A percentile compares a stretch with the other conserved stretches of the same genome.
These are phyloP conservation scores for Xenosphaeropsis pyriputrescens DNA, from an alignment of 2,329 filamentous ascomycete species.

Conservation along the genomic window DNA sequence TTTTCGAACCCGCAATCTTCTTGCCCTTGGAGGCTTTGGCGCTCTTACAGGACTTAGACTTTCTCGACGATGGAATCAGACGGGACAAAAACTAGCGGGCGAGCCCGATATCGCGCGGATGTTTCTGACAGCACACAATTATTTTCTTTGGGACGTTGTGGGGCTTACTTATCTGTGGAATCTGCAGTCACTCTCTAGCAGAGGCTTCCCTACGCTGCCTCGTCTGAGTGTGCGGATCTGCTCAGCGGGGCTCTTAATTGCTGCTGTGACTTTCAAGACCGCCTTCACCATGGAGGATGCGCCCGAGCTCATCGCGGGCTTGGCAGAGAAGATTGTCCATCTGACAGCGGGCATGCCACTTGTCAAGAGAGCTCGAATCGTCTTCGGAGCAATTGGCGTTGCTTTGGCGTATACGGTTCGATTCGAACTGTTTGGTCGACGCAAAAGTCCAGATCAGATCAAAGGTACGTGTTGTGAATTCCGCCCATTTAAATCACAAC, in stretches of 20 bases:
- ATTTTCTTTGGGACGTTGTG: conserved; percentile 62
- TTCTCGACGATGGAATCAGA: conserved; percentile 81
- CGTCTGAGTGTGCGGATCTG: conserved; percentile 15
- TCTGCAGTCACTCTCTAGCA: conserved; percentile 10
- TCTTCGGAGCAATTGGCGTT: conserved; percentile 28
- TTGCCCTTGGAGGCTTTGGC: conserved; percentile 18
- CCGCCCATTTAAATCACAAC: too few species aligned
- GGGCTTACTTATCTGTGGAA: conserved; percentile 50
- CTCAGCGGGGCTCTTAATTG: conserved; percentile 27
- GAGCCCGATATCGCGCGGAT: conserved; percentile 70
- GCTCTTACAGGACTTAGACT: conserved; percentile 51
- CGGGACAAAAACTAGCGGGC: conserved; percentile 91
- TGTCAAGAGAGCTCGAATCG: conserved; percentile 23
- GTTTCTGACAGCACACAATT: conserved; percentile 48
- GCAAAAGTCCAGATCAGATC: not conserved
- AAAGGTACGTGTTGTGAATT: too few species aligned
- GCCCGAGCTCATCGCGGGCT: conserved; percentile 54
- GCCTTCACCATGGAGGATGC: conserved; percentile 79
- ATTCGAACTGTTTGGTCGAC: conserved; percentile 22
- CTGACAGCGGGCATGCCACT: conserved; percentile 11
- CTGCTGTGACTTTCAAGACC: conserved; percentile 73
- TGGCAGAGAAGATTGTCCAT: conserved; percentile 18
- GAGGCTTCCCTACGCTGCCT: conserved; percentile 13
- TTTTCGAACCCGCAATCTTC: not conserved
- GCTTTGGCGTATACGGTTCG: conserved; percentile 24